A percentile compares a stretch with the other conserved stretches of the same genome.
phyloP scores from a whole-genome alignment of 495 filamentous ascomycete species.

The Aspergillus panamensis region DNA sequence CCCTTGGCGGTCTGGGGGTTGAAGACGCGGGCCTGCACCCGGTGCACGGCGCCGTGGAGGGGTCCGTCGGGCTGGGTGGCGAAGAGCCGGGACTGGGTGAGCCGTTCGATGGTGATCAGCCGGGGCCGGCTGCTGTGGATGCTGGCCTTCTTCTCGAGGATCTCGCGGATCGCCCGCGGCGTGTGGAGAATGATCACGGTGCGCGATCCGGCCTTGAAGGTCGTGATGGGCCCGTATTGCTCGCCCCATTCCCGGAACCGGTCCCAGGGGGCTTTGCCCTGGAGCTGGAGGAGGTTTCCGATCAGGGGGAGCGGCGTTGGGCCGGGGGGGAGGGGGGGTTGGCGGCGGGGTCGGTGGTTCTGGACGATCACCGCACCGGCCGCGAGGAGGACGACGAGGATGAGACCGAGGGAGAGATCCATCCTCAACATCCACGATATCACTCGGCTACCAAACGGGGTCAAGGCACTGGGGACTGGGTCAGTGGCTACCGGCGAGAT shows the following conservation, averaged over 20 bases:
- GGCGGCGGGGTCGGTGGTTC: neutral
- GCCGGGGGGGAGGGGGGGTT: constrained; percentile 7
- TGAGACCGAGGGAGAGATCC: neutral
- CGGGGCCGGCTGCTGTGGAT: constrained; percentile 21
- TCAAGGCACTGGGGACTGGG: no score
- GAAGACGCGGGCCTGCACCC: neutral
- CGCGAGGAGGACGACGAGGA: neutral
- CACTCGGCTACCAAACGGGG: no score
- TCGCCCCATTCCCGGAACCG: constrained; percentile 16
- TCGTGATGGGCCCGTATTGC: constrained; percentile 22
- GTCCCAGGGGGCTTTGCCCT: constrained; percentile 43
- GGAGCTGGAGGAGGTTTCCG: constrained; percentile 58
- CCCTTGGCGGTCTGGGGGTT: neutral
- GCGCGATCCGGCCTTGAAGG: constrained; percentile 1
- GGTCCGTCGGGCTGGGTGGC: constrained; percentile 12
- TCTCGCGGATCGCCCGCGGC: constrained; percentile 11
- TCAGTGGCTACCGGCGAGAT: no score
- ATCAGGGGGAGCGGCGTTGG: constrained; percentile 47
- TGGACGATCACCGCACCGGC: neutral
- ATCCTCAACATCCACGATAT: no score
- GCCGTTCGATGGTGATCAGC: constrained; percentile 10
- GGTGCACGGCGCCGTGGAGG: constrained; percentile 17
- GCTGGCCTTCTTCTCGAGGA: constrained; percentile 18
- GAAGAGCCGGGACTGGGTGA: constrained; percentile 1
- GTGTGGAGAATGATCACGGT: constrained; percentile 16